phyloP scores from a whole-genome alignment of 371 early-diverging fungal genomes.

The Rhizomucor pusillus region DNA sequence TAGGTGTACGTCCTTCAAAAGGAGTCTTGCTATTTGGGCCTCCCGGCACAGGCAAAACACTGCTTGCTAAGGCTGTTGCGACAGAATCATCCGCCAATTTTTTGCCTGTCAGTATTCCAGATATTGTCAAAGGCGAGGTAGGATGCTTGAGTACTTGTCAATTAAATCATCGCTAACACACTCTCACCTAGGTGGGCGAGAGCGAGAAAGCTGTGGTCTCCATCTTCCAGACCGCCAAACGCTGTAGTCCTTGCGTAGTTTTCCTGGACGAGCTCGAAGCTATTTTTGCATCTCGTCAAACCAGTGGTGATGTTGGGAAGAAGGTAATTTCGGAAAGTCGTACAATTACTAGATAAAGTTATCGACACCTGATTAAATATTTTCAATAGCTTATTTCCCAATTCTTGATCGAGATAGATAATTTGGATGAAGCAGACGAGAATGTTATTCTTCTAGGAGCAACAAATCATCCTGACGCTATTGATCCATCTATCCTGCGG shows the following conservation, averaged over 20 bases:
- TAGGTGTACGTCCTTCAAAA: constrained; percentile 68
- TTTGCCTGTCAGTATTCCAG: constrained; percentile 88
- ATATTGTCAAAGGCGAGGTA: constrained; percentile 91
- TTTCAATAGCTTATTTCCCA: constrained; percentile 58
- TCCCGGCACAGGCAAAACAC: constrained; percentile 93
- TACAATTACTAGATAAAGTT: not conserved
- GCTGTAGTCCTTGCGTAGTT: constrained; percentile 92
- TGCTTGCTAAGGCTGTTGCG: constrained; percentile 90
- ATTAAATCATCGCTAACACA: too few species aligned
- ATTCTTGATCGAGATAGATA: constrained; percentile 84
- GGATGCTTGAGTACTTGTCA: too few species aligned
- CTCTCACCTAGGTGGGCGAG: constrained; percentile 90
- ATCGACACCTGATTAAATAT: not conserved
- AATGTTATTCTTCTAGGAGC: constrained; percentile 78
- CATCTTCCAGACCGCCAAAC: constrained; percentile 87
- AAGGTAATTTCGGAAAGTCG: constrained; percentile 36
- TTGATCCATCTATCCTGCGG: constrained; percentile 79
- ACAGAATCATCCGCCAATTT: constrained; percentile 92
- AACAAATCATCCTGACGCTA: constrained; percentile 84
- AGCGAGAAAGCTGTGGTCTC: constrained; percentile 88
- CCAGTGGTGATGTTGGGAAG: constrained; percentile 59
- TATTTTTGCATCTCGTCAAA: constrained; percentile 66
- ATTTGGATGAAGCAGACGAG: constrained; percentile 39
- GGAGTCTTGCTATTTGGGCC: constrained; percentile 83
- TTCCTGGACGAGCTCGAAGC: constrained; percentile 99